phyloP scores from a whole-genome alignment of 345 rosid genomes.

The Brassica juncea region DNA sequence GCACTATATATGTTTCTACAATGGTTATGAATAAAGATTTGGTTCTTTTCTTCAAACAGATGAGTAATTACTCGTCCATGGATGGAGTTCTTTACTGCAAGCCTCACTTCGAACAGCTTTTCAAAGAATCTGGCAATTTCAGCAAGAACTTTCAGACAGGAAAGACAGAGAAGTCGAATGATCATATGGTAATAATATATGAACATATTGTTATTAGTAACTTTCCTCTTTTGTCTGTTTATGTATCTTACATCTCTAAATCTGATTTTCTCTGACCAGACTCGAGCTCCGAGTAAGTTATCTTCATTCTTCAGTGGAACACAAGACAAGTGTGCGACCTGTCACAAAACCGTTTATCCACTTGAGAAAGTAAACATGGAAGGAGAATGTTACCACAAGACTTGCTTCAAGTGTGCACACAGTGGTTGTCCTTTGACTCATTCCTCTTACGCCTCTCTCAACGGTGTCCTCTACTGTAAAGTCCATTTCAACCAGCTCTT shows the following conservation, averaged over 20 bases:
- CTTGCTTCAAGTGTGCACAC: slow-evolving; percentile 93
- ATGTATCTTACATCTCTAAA: not conserved
- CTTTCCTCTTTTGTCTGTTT: not conserved
- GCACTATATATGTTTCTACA: slow-evolving; percentile 3
- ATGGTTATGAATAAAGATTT: not conserved
- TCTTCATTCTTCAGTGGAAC: slow-evolving; percentile 92
- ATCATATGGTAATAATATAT: slow-evolving; percentile 53
- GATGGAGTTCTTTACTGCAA: slow-evolving; percentile 97
- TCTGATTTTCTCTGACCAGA: slow-evolving; percentile 45
- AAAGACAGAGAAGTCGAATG: slow-evolving; percentile 56
- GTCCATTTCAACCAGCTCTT: slow-evolving; percentile 90
- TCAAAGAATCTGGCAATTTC: slow-evolving; percentile 93
- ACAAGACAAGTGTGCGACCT: slow-evolving; percentile 85
- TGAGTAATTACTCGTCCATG: slow-evolving; percentile 95
- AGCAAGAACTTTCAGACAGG: slow-evolving; percentile 68
- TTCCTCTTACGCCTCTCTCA: slow-evolving; percentile 86
- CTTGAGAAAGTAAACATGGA: slow-evolving; percentile 91
- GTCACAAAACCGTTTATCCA: slow-evolving; percentile 87
- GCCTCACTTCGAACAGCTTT: slow-evolving; percentile 93
- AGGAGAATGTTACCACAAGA: slow-evolving; percentile 84
- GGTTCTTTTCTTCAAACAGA: slow-evolving; percentile 45
- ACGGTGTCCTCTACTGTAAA: slow-evolving; percentile 94
- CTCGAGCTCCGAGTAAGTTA: slow-evolving; percentile 73
- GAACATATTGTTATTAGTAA: not conserved
- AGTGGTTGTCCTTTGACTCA: slow-evolving; percentile 89